Base-by-base conservation (phyloP, 1,139 yeast genomes). In the Blastobotrys capitulatus region DNA sequence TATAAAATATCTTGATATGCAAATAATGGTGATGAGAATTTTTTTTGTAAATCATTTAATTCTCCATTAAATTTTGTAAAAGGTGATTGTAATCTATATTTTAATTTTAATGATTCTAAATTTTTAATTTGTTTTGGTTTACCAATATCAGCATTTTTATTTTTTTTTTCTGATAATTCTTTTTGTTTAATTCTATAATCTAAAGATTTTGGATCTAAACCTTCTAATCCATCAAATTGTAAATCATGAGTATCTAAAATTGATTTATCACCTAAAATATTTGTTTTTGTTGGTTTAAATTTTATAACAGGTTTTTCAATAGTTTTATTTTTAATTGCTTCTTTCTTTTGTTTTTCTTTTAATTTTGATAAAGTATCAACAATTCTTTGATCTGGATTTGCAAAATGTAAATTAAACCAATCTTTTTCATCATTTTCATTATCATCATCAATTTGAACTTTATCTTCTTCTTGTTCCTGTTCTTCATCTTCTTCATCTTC, bases 331-430 rank as follows among this genome's bases (percentile, higher is more conserved):
- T 37, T 37, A 8, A 27, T 13, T 27, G 40, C 40, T 19, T 19
- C 27, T 8, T 15, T 15, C 27, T 37, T 37, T 6, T 6, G 15
- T 13, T 12, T 12, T 34, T 29, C 40, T 32, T 25, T 19, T 34
- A 34, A 19, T 8, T 38, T 32, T 10, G 22, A 7, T 6, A 25
- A 18, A 2, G 26, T 29, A 29, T 72, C 72, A 5, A 82, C 64
- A 34, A 63, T 62, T 1, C 64, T 63, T 18, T 72, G 77, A 18
- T 82, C 79, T 0, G 77, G 73, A 27, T 71, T 67, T 47, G 83
- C 85, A 64, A 84, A 90, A 63, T 90, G 97, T 25, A 69, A 62
- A 54, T 86, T 88, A 59, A 85, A 89, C 0, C 95, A 87, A 42
- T 75, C 79, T 16, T 66, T 68, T 7, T 59, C 62, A 18, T 68